Evolutionary conservation across 2,329 filamentous ascomycete species (phyloP), one percentile per base, ranked within the genome.

Genomic region (Ceratocystis lukuohia): DNA sequence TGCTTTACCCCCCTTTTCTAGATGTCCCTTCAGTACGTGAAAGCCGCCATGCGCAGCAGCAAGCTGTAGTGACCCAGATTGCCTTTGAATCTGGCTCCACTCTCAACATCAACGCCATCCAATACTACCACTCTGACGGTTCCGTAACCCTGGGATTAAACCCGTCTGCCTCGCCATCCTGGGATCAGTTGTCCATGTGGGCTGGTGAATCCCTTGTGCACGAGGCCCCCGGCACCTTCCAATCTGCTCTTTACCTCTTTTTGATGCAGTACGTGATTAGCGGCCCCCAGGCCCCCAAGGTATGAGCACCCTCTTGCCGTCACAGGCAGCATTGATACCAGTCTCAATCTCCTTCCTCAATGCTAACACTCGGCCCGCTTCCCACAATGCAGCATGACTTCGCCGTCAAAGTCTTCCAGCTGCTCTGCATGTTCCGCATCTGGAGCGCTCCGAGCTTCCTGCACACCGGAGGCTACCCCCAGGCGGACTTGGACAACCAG

Each of bases 341-440:
- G 30, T 61, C 25, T 12, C n/a, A 41, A 22, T 20, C 28, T 22
- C 48, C 37, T 20, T 20, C 44, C 41, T 25, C 45, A 7, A 59
- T 46, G 37, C 61, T 44, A 20, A 25, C 45, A 20, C 53, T n/a
- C 10, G 7, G 12, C 12, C 46, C 10, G 20, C 17, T 41, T 59
- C 33, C 33, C 66, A n/a, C 68, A 59, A 68, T 46, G 62, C 53
- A 80, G 78, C 73, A 76, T 68, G 72, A 74, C 33, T 74, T 80
- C 33, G 75, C 80, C 17, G 72, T 71, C 59, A 76, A 77, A 68
- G 77, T 80, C 46, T 76, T 79, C 68, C 74, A 74, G 63, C 76
- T 81, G 74, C 78, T 77, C 69, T 80, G 78, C 72, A 78, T 80
- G 74, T 81, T 80, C 71, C 76, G 74, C 68, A 79, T 81, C 69